These are phyloP conservation scores for Globisporangium recalcitrans DNA, from an alignment of 352 stramenopile species.

Conservation along the genomic window DNA sequence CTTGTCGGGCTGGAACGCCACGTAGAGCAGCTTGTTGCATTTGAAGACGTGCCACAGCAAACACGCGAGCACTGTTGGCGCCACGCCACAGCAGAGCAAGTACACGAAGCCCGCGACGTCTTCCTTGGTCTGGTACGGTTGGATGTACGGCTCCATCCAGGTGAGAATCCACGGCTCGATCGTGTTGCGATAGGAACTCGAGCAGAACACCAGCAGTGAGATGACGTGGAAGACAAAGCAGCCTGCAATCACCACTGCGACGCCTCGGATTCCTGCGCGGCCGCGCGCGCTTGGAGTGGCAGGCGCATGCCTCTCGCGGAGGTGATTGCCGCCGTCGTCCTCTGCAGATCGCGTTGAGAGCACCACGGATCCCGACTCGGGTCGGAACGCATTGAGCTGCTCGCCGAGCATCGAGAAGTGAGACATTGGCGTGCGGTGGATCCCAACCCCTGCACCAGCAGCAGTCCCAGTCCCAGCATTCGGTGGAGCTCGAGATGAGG, in stretches of 20 bases:
- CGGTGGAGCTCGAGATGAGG: too few relatives aligned
- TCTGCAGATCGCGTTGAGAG: constrained; percentile 3
- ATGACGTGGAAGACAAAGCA: constrained; percentile 17
- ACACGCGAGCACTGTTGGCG: constrained; percentile 11
- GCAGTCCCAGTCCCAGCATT: too few relatives aligned
- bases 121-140: constrained; percentile 15
- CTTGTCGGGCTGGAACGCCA: neutral
- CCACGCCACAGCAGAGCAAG: constrained; percentile 18
- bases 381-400: neutral
- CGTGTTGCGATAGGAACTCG: constrained; percentile 15
- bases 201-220: constrained; percentile 24
- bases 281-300: neutral
- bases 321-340: neutral
- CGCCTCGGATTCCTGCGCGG: neutral
- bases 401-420: neutral
- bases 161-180: constrained; percentile 20
- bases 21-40: constrained; percentile 4
- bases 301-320: neutral
- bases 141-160: constrained; percentile 14
- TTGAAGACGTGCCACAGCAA: constrained; percentile 19
- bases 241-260: constrained; percentile 9
- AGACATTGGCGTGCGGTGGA: constrained; percentile 3
- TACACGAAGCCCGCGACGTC: constrained; percentile 23
- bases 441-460: neutral
- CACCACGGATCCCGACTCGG: neutral